Evolutionary conservation across 768 basidiomycete genomes (phyloP).

Genomic region (Calocybe cyanea): DNA sequence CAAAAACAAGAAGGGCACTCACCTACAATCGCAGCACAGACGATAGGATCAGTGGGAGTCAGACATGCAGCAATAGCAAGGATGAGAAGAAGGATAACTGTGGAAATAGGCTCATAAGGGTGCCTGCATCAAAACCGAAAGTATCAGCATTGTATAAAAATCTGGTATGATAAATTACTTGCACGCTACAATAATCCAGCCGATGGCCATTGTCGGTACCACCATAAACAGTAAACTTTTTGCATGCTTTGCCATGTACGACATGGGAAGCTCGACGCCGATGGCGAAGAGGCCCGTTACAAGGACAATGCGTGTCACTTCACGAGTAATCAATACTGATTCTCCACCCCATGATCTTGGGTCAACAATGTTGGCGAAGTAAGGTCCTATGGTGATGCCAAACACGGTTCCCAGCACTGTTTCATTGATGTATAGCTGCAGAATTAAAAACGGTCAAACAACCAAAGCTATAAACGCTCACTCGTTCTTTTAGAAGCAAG

Average conservation of each 20-base stretch:
- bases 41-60: conserved; percentile 93
- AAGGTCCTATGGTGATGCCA: conserved; percentile 65
- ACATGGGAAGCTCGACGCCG: conserved; percentile 86
- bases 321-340: conserved; percentile 57
- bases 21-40: conserved; percentile 82
- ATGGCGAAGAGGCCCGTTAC: conserved; percentile 93
- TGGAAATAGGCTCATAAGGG: conserved; percentile 74
- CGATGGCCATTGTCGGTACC: conserved; percentile 80
- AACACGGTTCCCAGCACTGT: conserved; percentile 85
- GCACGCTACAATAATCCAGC: conserved; percentile 78
- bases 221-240: conserved; percentile 68
- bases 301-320: conserved; percentile 48
- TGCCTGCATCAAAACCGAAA: too few species aligned
- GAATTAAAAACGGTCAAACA: too few species aligned
- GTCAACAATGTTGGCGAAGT: conserved; percentile 67
- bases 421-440: conserved; percentile 89
- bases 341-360: conserved; percentile 66
- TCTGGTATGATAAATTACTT: too few species aligned
- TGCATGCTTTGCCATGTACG: conserved; percentile 80
- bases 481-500: too few species aligned
- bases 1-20: conserved; percentile 16
- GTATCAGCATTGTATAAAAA: too few species aligned
- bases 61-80: conserved; percentile 87
- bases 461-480: too few species aligned
- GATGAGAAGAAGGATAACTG: conserved; percentile 62